Percentiles rank a stretch among this genome's conserved stretches.
Evolutionary conservation across 176 grass and related monocot genomes (phyloP).

Genomic region (sorghum (Sorghum bicolor)): Sorghum_bicolor_NCBIv3 NC_012870.2:69886001-69886500

Average conservation of each 20-base stretch:
- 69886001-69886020: not conserved
- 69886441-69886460: not conserved
- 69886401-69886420: constrained; percentile 93
- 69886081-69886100: not conserved
- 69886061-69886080: not conserved
- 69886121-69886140: not conserved
- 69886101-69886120: not conserved
- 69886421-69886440: constrained; percentile 54
- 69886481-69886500: constrained; percentile 13
- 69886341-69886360: constrained; percentile 55
- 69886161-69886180: not conserved
- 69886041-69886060: not conserved
- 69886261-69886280: not conserved
- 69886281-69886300: not conserved
- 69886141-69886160: not conserved
- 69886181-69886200: not conserved
- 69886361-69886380: constrained; percentile 89
- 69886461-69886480: not conserved
- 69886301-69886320: not conserved
- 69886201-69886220: not conserved
- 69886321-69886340: constrained; percentile 9
- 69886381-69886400: constrained; percentile 70
- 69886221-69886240: not conserved
- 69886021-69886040: not conserved
- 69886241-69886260: not conserved